Conservation (phyloP, 1,139 yeast genomes). For the Zygosaccharomyces sapae region DNA sequence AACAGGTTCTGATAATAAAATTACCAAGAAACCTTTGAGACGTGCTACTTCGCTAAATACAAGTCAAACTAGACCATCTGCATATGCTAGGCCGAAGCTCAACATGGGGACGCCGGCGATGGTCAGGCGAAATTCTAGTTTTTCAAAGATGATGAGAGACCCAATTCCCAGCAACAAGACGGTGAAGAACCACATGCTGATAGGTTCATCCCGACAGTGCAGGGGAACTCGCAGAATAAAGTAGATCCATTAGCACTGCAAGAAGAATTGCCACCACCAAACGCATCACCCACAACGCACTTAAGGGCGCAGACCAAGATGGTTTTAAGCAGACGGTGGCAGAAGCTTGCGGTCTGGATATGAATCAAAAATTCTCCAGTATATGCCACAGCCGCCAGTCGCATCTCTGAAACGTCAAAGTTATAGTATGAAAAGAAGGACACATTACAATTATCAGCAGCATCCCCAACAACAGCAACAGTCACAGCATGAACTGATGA, state of each 20-base stretch:
- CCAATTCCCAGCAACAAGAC: constrained; percentile 10
- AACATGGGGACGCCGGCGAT: constrained; percentile 28
- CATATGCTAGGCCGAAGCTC: constrained; percentile 24
- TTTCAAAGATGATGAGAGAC: constrained; percentile 28
- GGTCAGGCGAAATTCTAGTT: constrained; percentile 33
- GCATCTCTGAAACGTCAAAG: constrained; percentile 31
- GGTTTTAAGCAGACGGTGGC: constrained; percentile 86
- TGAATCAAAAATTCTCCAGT: constrained; percentile 83
- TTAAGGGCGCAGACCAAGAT: constrained; percentile 66
- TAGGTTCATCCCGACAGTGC: constrained; percentile 51
- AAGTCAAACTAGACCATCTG: constrained; percentile 9
- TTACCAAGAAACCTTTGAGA: constrained; percentile 23
- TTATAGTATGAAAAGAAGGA: constrained; percentile 30
- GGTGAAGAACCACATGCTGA: constrained; percentile 34
- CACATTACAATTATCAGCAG: constrained; percentile 29
- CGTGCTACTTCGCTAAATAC: constrained; percentile 25
- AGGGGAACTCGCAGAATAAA: constrained; percentile 39
- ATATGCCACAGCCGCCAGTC: constrained; percentile 81
- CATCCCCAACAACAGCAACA: constrained; percentile 10
- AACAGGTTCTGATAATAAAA: constrained; percentile 11
- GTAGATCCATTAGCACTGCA: constrained; percentile 26
- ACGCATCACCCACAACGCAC: constrained; percentile 49
- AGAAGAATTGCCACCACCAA: constrained; percentile 41
- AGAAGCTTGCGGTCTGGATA: constrained; percentile 86
- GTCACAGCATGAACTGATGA: constrained; percentile 30